A percentile compares a stretch with the other conserved stretches of the same genome.
Conservation (phyloP, 768 basidiomycete species). For the Kwoniella dendrophila region DNA sequence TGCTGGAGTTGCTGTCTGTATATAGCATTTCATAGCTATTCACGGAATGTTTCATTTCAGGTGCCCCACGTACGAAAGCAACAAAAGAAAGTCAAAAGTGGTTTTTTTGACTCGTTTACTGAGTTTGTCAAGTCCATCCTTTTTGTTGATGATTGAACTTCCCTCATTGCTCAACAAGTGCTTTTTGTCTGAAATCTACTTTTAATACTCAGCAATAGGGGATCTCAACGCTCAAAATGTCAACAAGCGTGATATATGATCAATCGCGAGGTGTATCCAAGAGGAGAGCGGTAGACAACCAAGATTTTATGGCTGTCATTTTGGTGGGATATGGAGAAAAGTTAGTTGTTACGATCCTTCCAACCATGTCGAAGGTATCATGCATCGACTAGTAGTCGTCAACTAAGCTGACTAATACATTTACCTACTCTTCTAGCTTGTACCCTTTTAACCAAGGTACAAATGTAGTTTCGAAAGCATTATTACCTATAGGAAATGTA, state of each 20-base stretch:
- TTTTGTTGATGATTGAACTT: too few relatives aligned
- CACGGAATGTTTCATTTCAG: too few relatives aligned
- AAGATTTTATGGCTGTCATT: slow-evolving; percentile 83
- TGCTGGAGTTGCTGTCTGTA: too few relatives aligned
- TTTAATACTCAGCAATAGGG: not conserved
- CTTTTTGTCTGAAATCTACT: not conserved
- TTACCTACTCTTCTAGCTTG: slow-evolving; percentile 29
- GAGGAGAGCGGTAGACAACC: slow-evolving; percentile 32
- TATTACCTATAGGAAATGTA: slow-evolving; percentile 82
- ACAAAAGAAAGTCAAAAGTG: too few relatives aligned
- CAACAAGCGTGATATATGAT: slow-evolving; percentile 22
- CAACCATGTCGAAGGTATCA: not conserved
- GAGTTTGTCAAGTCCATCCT: too few relatives aligned
- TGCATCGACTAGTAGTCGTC: slow-evolving; percentile 6
- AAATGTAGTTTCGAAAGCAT: slow-evolving; percentile 68
- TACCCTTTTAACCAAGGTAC: slow-evolving; percentile 65
- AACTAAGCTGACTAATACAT: not conserved
- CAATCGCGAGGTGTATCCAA: slow-evolving; percentile 20
- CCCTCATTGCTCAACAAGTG: too few relatives aligned
- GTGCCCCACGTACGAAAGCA: too few relatives aligned
- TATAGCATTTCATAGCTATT: too few relatives aligned
- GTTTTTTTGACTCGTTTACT: too few relatives aligned
- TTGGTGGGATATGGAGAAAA: slow-evolving; percentile 91
- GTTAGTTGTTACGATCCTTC: slow-evolving; percentile 59
- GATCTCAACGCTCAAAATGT: slow-evolving; percentile 5